Evolutionary conservation across 108 stramenopile species (phyloP), one percentile per base, ranked within the genome.

Genomic region (Phaeodactylum tricornutum): DNA sequence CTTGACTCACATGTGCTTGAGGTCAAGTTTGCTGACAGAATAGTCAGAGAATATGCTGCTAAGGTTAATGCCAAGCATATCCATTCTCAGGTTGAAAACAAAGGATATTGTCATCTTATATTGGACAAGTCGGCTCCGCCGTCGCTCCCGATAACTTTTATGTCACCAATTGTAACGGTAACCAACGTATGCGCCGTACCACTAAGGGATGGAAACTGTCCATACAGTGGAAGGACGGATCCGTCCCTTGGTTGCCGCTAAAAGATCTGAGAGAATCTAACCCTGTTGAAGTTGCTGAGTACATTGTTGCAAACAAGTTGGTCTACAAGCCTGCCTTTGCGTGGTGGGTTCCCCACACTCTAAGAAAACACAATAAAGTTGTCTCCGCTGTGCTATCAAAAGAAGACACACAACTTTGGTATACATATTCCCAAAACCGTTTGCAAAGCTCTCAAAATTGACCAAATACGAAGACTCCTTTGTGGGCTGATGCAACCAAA

Each of bases 171-270:
- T n/a, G 24, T 25, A 25, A 45, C 31, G 41, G 43, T n/a, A 54
- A 29, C 15, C 26, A 19, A 45, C 26, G 15, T 21, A 22, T n/a
- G 4, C 17, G 49, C 26, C 41, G 60, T 35, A 68, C 74, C 4
- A 77, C 75, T 0, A 57, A 30, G 7, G 81, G 81, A 35, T 77
- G 75, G 75, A 0, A 55, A 15, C 40, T 82, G 0, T n/a, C 24
- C 12, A 62, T 74, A 6, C 2, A 51, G 33, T 81, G 61, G 54
- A 59, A 55, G 17, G 67, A 77, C 47, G 73, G 51, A 4, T 30
- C 20, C 2, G 26, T 21, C 9, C 9, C 15, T 15, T 59, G 62
- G 69, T 4, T 30, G 21, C 41, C 20, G 4, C 35, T 53, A 31
- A 29, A 35, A 26, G 62, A 57, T 15, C 14, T 69, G 27, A 69